phyloP scores from a whole-genome alignment of 805 yeast species.

The Martiniozyma abietophila region DNA sequence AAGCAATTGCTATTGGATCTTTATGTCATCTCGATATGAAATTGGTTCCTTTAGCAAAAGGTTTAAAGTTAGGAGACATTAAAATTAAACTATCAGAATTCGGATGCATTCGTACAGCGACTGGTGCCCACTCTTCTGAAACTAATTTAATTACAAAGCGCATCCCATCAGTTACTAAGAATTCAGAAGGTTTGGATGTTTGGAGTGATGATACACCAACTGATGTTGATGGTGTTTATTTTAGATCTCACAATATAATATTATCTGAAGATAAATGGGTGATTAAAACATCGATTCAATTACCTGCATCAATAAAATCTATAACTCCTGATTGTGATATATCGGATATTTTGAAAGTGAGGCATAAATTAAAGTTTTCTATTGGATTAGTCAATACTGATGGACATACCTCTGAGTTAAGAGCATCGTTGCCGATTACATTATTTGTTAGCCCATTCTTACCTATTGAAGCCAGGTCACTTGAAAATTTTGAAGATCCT shows the following conservation, averaged over 20 bases:
- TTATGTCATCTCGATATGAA: slow-evolving; percentile 58
- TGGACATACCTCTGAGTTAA: slow-evolving; percentile 83
- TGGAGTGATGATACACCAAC: slow-evolving; percentile 27
- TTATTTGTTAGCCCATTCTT: slow-evolving; percentile 59
- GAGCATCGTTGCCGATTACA: slow-evolving; percentile 80
- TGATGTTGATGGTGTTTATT: slow-evolving; percentile 32
- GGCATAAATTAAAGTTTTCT: slow-evolving; percentile 80
- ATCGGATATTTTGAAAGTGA: slow-evolving; percentile 59
- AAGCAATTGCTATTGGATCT: slow-evolving; percentile 88
- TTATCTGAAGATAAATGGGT: slow-evolving; percentile 66
- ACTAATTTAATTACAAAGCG: slow-evolving; percentile 43
- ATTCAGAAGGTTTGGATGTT: slow-evolving; percentile 33
- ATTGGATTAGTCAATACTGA: slow-evolving; percentile 78
- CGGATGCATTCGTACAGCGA: slow-evolving; percentile 45
- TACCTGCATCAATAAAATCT: slow-evolving; percentile 67
- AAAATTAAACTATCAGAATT: slow-evolving; percentile 61
- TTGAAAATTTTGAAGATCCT: slow-evolving; percentile 22
- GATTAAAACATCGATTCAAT: slow-evolving; percentile 42
- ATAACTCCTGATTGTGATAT: slow-evolving; percentile 86
- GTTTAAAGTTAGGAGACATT: slow-evolving; percentile 67
- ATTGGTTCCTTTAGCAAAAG: slow-evolving; percentile 74
- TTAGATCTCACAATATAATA: slow-evolving; percentile 21
- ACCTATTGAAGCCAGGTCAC: slow-evolving; percentile 44
- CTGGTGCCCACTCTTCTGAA: slow-evolving; percentile 56
- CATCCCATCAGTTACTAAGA: slow-evolving; percentile 29